Base-by-base conservation (phyloP, 2,329 filamentous ascomycete species). In the Coniosporium tulheliwenetii region DNA sequence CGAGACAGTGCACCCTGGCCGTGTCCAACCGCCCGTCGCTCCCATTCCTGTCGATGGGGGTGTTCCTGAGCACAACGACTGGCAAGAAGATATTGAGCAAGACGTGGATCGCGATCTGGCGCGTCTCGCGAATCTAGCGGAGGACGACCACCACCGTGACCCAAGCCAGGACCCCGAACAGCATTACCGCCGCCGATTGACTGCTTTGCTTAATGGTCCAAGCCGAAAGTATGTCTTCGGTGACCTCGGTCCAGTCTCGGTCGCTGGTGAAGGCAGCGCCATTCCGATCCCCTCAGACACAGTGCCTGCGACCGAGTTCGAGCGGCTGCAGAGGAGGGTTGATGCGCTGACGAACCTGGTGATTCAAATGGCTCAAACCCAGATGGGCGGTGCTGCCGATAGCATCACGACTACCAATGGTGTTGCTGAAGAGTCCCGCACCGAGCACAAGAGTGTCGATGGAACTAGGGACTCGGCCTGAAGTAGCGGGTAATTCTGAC, bases 91-190 rank as follows among this genome's bases (percentile, higher is more conserved):
- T n/a, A 51, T 57, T 5, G 50, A 55, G 37, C 51, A 55, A 10
- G 52, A 55, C 26, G 38, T 58, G 7, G 41, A 42, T 9, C 43
- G 42, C 5, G 52, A 43, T 9, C 42, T 60, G 9, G 43, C 48
- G 36, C 55, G 57, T 26, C 45, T 61, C 8, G 49, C 45, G 5
- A 52, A 52, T 43, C 44, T 56, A 5, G 58, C 58, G 2, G 38
- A 46, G 7, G 57, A 60, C 40, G 50, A 55, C 44, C 44, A 53
- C 41, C 44, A 48, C 39, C 42, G 44, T 8, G 48, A 59, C 12
- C 43, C 45, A 2, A 41, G 26, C 34, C 48, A 50, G 44, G 45
- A 44, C 14, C 46, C 50, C 10, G 44, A 52, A 38, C 19, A 55
- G 30, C 50, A 56, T 43, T 60, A 56, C 41, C 52, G 47, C 29